A percentile compares a stretch with the other conserved stretches of the same genome.
Evolutionary conservation across 805 yeast genomes (phyloP).

Genomic region (Tetrapisispora arboricola): DNA sequence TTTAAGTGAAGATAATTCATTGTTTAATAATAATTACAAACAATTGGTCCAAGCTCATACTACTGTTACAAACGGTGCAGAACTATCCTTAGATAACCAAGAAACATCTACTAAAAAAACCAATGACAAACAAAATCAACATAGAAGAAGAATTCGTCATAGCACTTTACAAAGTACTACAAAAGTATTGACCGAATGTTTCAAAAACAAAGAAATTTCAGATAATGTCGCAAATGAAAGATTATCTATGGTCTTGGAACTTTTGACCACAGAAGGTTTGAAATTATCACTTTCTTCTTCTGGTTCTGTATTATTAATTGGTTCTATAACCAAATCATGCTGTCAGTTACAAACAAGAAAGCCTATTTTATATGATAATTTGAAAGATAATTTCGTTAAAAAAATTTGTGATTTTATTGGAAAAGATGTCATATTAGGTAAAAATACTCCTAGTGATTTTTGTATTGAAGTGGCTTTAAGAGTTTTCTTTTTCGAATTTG

Average conservation of each 20-base stretch:
- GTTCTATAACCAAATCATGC: constrained; percentile 28
- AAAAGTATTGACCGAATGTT: constrained; percentile 16
- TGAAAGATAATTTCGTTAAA: constrained; percentile 14
- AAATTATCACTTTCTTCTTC: constrained; percentile 26
- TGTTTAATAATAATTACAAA: constrained; percentile 27
- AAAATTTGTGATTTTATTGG: constrained; percentile 23
- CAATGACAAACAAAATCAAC: constrained; percentile 27
- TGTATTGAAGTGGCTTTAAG: constrained; percentile 36
- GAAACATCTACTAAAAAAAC: constrained; percentile 13
- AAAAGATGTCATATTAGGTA: constrained; percentile 38
- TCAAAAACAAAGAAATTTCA: constrained; percentile 15
- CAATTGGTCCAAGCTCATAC: constrained; percentile 34
- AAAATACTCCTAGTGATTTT: constrained; percentile 32
- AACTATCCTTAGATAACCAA: constrained; percentile 19
- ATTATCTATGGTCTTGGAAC: not conserved
- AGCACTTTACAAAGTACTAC: constrained; percentile 27
- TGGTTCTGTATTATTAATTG: constrained; percentile 30
- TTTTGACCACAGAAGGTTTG: constrained; percentile 6
- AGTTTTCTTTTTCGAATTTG: constrained; percentile 36
- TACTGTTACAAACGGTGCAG: constrained; percentile 23
- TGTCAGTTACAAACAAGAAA: constrained; percentile 15
- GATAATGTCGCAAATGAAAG: constrained; percentile 1
- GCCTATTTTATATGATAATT: constrained; percentile 14
- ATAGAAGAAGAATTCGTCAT: constrained; percentile 32
- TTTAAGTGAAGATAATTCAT: constrained; percentile 10